Conservation (phyloP, 371 early-diverging fungal species). For the Rhizopus sp. region DNA sequence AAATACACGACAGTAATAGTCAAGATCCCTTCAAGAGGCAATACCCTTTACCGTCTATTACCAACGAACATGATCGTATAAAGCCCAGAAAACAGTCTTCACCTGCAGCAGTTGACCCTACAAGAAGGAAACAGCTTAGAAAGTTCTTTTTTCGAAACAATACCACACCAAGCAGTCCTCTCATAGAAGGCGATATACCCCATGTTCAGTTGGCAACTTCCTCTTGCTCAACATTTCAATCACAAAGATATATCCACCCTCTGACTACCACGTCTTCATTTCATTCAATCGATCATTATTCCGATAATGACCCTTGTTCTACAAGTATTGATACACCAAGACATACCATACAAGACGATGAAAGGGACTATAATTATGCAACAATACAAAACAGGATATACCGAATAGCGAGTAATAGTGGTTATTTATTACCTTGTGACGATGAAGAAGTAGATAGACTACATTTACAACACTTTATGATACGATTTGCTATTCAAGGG, state of each 20-base stretch:
- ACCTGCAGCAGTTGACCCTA: slow-evolving; percentile 23
- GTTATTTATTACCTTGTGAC: slow-evolving; percentile 48
- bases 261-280: slow-evolving; percentile 7
- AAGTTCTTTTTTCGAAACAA: slow-evolving; percentile 14
- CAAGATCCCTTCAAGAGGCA: slow-evolving; percentile 34
- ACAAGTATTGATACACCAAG: slow-evolving; percentile 2
- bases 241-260: slow-evolving; percentile 10
- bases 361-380: neutral
- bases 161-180: slow-evolving; percentile 4
- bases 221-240: slow-evolving; percentile 2
- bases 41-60: slow-evolving; percentile 38
- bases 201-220: neutral
- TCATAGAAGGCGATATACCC: neutral
- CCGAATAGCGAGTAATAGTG: slow-evolving; percentile 22
- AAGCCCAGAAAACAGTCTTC: slow-evolving; percentile 44
- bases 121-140: slow-evolving; percentile 6
- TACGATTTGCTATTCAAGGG: slow-evolving; percentile 57
- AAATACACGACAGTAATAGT: slow-evolving; percentile 17
- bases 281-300: neutral
- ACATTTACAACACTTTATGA: slow-evolving; percentile 48
- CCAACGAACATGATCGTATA: slow-evolving; percentile 27
- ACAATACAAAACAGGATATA: slow-evolving; percentile 30
- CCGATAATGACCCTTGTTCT: slow-evolving; percentile 3
- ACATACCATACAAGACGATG: slow-evolving; percentile 3
- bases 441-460: slow-evolving; percentile 50